Evolutionary conservation across 495 filamentous ascomycete genomes (phyloP), one percentile per base, ranked within the genome.

Genomic region (Hypomontagnella submonticulosa): DNA sequence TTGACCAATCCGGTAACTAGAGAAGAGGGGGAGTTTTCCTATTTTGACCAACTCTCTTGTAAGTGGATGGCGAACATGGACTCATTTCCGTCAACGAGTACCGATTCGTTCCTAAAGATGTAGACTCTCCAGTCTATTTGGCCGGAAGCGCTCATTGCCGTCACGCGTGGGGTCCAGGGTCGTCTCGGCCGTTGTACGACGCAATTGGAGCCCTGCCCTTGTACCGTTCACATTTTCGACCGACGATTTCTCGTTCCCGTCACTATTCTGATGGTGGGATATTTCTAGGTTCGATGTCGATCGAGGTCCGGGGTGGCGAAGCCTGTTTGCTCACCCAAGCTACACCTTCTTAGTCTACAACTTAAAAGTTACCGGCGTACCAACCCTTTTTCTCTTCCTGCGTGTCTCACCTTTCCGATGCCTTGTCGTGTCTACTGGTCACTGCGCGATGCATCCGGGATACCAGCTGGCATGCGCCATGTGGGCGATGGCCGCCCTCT

Each of bases 401-500:
- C n/a, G n/a, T 47, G 48, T 62, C 42, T 50, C 53, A 60, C 41
- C 47, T 55, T 50, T 60, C 32, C 49, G 53, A 55, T 59, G 42
- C 51, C 20, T 44, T 44, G 20, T 46, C 32, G 13, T 46, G 13
- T 41, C 43, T 34, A 51, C 36, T 41, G 41, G 54, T 19, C 27
- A 20, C 32, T 44, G 43, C 36, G 38, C 15, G 57, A 71, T 69
- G 69, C 41, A 76, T 32, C 65, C 43, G 33, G 75, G 75, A 65
- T 20, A 61, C 19, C 49, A 73, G 47, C 43, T 78, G 61, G 72
- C 75, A 8, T 62, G 67, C 32, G 70, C 76, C 67, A 69, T 73
- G 63, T 78, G 76, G 76, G 75, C 67, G 42, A 70, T 78, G 72
- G 73, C 69, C 12, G 67, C 47, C 36, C 49, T 78, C 15, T 73